These are phyloP conservation scores for Trichosporon coremiiforme DNA, from an alignment of 1,284 basidiomycete species.

Conservation along the genomic window DNA sequence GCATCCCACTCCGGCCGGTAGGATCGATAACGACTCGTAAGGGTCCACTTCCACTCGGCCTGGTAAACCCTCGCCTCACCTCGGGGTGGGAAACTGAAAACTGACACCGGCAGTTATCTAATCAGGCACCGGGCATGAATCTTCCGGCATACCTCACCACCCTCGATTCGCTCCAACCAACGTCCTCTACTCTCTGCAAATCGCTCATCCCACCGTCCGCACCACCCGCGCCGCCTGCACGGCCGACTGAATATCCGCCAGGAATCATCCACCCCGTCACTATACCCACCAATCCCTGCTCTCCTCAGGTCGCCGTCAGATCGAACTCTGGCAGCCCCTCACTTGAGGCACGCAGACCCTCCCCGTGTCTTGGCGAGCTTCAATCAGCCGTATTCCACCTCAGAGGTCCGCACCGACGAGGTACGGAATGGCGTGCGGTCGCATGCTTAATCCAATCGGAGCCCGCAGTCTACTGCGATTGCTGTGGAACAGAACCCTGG, in stretches of 20 bases:
- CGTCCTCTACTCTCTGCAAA: neutral
- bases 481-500: neutral
- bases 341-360: neutral
- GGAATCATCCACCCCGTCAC: neutral
- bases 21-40: constrained; percentile 15
- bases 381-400: neutral
- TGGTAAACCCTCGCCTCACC: neutral
- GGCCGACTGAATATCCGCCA: neutral
- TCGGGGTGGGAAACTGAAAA: constrained; percentile 12
- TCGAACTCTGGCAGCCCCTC: neutral
- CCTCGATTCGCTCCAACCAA: neutral
- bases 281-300: neutral
- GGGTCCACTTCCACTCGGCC: neutral
- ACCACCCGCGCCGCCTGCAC: neutral
- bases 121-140: constrained; percentile 17
- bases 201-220: constrained; percentile 2
- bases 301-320: neutral
- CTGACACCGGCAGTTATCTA: constrained; percentile 16
- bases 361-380: constrained; percentile 1
- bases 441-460: constrained; percentile 1
- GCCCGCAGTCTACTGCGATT: neutral
- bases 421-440: neutral
- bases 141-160: constrained; percentile 6
- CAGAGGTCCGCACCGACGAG: neutral
- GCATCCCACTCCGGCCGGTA: neutral